Base-by-base conservation (phyloP, 2,329 filamentous ascomycete species). In the Chaetomiaceae sp. region DNA sequence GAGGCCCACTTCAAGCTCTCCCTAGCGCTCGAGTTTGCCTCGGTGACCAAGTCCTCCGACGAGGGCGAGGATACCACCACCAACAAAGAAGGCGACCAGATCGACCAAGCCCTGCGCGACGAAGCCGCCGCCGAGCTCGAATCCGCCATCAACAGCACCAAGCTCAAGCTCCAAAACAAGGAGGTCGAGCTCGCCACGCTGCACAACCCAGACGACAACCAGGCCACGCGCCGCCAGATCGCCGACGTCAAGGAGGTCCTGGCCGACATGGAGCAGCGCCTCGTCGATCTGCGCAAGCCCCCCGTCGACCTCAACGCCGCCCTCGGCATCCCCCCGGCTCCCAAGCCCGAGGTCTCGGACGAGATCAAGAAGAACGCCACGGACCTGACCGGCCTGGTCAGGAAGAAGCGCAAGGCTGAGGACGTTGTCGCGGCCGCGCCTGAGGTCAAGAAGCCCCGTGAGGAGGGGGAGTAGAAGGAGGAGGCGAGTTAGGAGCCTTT, bases 1-100 rank as follows among this genome's bases (percentile, higher is more conserved):
- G 93, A 99, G 73, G 92, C 89, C 14, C 90, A 99, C 72, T 99
- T 87, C 75, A 97, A 96, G 71, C 83, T 99, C 21, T 96, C 92
- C 0, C 80, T 99, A 14, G 93, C 93, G 0, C 79, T 99, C 23
- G 93, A 99, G 65, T 97, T 97, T 61, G 89, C 89, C 4, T 93
- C 89, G 0, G 82, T 93, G 40, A 87, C 84, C 5, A 77, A 75
- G 16, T 75, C 79, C 1, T 70, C 75, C 12, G 78, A 78, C 14
- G 76, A 79, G 39, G 70, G 72, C 21, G 70, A 71, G 16, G 75
- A 77, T 33, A 70, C 72, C 17, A 70, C 71, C n/a, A 70, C 72
- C 17, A 70, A 71, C n/a, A 67, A 67, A 12, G 68, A 69, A 25
- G 63, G 65, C 52, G 58, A 80, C 70, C 70, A 74, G 5, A 74